Evolutionary conservation across 176 grass and related monocot genomes (phyloP).

Genomic region (Musa acuminata): DNA sequence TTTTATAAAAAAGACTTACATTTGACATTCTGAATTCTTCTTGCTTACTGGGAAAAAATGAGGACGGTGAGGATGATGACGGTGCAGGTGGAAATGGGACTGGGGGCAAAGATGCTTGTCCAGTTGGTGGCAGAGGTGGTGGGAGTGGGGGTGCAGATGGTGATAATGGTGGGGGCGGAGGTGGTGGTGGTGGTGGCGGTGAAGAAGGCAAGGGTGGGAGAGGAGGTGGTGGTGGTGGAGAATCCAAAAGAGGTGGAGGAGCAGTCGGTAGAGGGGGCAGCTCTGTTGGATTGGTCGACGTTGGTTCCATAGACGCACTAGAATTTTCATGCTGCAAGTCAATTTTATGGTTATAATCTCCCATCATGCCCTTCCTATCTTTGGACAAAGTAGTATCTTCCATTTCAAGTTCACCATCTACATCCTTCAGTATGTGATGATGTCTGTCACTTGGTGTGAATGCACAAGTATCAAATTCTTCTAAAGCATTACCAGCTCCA

Average conservation of each 20-base stretch:
- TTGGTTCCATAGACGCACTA: slow-evolving; percentile 14
- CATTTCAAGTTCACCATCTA: slow-evolving; percentile 37
- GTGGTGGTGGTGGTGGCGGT: slow-evolving; percentile 50
- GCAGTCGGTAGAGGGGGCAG: slow-evolving; percentile 48
- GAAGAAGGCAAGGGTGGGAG: slow-evolving; percentile 62
- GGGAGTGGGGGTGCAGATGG: slow-evolving; percentile 48
- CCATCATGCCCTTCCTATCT: slow-evolving; percentile 30
- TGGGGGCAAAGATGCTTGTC: slow-evolving; percentile 30
- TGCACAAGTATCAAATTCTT: slow-evolving; percentile 30
- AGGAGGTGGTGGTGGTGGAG: slow-evolving; percentile 51
- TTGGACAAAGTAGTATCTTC: slow-evolving; percentile 39
- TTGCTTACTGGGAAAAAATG: slow-evolving; percentile 33
- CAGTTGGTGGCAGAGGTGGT: slow-evolving; percentile 42
- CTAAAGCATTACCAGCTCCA: slow-evolving; percentile 26
- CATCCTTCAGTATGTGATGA: slow-evolving; percentile 25
- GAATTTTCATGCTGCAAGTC: slow-evolving; percentile 11
- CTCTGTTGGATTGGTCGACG: slow-evolving; percentile 38
- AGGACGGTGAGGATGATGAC: slow-evolving; percentile 47
- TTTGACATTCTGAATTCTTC: slow-evolving; percentile 62
- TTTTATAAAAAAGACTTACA: slow-evolving; percentile 41
- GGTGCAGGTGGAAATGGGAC: slow-evolving; percentile 13
- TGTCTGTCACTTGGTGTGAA: slow-evolving; percentile 30
- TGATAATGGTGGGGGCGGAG: slow-evolving; percentile 27
- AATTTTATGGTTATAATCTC: slow-evolving; percentile 13
- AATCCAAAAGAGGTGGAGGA: slow-evolving; percentile 60